phyloP scores from a whole-genome alignment of 163 green algal genomes.

The Scenedesmus sp. region DNA sequence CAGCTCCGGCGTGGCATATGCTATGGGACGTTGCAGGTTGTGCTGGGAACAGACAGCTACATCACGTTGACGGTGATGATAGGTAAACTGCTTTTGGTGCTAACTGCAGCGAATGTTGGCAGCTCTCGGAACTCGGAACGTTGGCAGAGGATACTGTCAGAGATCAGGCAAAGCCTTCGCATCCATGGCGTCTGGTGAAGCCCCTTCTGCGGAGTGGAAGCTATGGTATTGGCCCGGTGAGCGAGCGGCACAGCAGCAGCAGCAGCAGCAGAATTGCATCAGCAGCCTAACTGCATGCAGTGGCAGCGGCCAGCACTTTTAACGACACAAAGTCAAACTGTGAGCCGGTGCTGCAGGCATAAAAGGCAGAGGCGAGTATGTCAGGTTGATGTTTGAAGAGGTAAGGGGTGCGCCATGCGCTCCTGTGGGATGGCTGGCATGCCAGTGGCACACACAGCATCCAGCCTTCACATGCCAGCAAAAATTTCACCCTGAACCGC shows the following conservation, averaged over 20 bases:
- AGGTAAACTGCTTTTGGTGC: not conserved
- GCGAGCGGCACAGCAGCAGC: not conserved
- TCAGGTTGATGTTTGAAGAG: constrained; percentile 67
- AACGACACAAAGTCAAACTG: not conserved
- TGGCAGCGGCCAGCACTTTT: not conserved
- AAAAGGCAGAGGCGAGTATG: constrained; percentile 69
- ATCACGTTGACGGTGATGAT: too few species aligned
- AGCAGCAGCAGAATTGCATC: not conserved
- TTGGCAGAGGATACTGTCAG: not conserved
- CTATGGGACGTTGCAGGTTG: too few species aligned
- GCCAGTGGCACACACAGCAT: too few species aligned
- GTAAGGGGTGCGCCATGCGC: constrained; percentile 1
- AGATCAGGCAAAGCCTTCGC: not conserved
- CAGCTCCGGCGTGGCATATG: too few species aligned
- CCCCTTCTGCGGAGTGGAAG: not conserved
- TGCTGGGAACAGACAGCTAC: too few species aligned
- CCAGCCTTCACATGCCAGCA: too few species aligned
- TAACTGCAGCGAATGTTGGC: not conserved
- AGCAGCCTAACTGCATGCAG: not conserved
- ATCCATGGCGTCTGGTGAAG: not conserved
- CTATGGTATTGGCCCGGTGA: constrained; percentile 18
- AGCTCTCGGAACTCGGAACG: not conserved
- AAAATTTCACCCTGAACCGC: too few species aligned
- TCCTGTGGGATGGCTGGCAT: not conserved
- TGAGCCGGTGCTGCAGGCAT: constrained; percentile 44